phyloP scores from a whole-genome alignment of 441 rosid species.

The Pelargonium cotyledonis region DNA sequence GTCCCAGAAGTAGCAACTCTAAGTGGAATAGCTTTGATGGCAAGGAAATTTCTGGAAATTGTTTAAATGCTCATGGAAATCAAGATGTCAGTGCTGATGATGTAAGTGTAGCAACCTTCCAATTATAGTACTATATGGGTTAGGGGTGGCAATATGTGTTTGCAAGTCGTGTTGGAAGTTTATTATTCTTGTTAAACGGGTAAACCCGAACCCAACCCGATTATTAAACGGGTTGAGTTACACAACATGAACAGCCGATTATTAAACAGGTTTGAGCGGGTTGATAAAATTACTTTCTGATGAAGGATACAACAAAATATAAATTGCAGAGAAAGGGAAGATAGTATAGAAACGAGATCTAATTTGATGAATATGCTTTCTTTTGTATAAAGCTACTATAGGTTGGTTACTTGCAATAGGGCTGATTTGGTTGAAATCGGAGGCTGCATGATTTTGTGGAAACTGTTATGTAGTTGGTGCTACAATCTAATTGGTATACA shows the following conservation, averaged over 20 bases:
- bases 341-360: not conserved
- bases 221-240: no score
- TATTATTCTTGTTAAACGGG: no score
- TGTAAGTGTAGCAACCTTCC: slow-evolving; percentile 44
- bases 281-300: not conserved
- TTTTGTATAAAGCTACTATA: not conserved
- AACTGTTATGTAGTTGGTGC: not conserved
- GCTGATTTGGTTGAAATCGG: not conserved
- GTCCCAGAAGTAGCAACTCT: slow-evolving; percentile 50
- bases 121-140: slow-evolving; percentile 3
- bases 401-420: not conserved
- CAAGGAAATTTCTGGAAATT: slow-evolving; percentile 60
- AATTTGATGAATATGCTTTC: not conserved
- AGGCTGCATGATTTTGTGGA: not conserved
- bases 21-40: slow-evolving; percentile 51
- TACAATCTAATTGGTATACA: not conserved
- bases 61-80: slow-evolving; percentile 47
- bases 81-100: slow-evolving; percentile 48
- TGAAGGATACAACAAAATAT: not conserved
- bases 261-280: no score
- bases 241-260: no score
- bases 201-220: no score
- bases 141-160: no score
- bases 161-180: no score
- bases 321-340: not conserved